A percentile compares a stretch with the other conserved stretches of the same genome.
Evolutionary conservation across 768 basidiomycete species (phyloP).

Genomic region (Mycena galericulata): DNA sequence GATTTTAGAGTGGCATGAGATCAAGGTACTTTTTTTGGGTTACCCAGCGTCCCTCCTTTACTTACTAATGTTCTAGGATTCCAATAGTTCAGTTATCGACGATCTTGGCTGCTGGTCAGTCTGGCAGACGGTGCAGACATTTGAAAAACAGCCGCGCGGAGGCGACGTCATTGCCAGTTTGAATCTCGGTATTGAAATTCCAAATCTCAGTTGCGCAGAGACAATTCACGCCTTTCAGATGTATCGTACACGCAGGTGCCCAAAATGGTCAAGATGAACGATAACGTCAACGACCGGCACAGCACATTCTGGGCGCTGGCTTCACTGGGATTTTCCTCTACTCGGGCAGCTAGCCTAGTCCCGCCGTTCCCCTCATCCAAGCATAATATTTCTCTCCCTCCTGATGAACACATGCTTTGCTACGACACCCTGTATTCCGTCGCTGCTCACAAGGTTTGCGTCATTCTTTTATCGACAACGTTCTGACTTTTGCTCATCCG

Average conservation of each 20-base stretch:
- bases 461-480: not conserved
- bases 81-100: conserved; percentile 27
- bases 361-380: conserved; percentile 7
- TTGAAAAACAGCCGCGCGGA: conserved; percentile 12
- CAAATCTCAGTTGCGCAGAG: not conserved
- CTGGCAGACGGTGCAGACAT: conserved; percentile 20
- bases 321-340: conserved; percentile 12
- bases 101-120: conserved; percentile 34
- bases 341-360: conserved; percentile 13
- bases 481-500: not conserved
- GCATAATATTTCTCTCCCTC: conserved; percentile 6
- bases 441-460: conserved; percentile 32
- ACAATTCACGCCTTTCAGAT: conserved; percentile 34
- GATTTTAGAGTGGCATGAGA: conserved; percentile 52
- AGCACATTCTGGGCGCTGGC: conserved; percentile 31
- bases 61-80: conserved; percentile 23
- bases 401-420: conserved; percentile 31
- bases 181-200: conserved; percentile 24
- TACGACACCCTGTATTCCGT: conserved; percentile 33
- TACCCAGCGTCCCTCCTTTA: too few species aligned
- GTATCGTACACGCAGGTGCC: conserved; percentile 32
- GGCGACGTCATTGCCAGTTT: not conserved
- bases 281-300: conserved; percentile 14
- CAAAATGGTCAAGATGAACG: conserved; percentile 19
- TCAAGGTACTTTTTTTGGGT: too few species aligned